Evolutionary conservation across 331 rosid species (phyloP).

Genomic region (Pyrus hybrid): DNA sequence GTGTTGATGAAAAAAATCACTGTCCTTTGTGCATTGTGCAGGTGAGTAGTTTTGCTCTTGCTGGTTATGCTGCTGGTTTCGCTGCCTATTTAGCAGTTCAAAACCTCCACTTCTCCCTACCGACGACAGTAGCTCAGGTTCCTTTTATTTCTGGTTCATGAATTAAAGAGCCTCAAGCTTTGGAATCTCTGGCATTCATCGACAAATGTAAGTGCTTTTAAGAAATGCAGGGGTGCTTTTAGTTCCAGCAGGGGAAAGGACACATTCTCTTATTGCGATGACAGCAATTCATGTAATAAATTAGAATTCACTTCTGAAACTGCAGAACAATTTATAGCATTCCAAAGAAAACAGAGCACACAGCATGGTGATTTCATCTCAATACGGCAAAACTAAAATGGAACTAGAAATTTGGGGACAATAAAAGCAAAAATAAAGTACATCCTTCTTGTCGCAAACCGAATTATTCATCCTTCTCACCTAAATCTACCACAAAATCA

Average conservation of each 20-base stretch:
- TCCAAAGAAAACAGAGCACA: not conserved
- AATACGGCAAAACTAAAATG: not conserved
- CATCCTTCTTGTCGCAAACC: not conserved
- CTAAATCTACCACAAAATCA: slow-evolving; percentile 19
- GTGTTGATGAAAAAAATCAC: not conserved
- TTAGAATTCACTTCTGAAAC: not conserved
- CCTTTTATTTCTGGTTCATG: slow-evolving; percentile 62
- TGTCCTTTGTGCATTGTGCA: slow-evolving; percentile 39
- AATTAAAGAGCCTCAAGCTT: not conserved
- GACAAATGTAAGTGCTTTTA: not conserved
- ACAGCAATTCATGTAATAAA: not conserved
- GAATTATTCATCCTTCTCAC: slow-evolving; percentile 14
- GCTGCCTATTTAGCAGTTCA: slow-evolving; percentile 65
- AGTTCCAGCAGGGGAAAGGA: not conserved
- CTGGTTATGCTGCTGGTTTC: slow-evolving; percentile 86
- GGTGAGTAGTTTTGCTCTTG: slow-evolving; percentile 93
- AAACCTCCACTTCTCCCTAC: slow-evolving; percentile 50
- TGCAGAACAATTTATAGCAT: not conserved
- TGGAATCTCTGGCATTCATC: not conserved
- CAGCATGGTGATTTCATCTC: not conserved
- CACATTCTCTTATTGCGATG: not conserved
- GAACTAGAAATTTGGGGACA: not conserved
- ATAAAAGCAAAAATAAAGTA: not conserved
- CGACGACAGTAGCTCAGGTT: slow-evolving; percentile 61
- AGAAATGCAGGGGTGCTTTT: too few relatives aligned